phyloP scores from a whole-genome alignment of 1,284 basidiomycete species.

The Amylostereum chailletii region DNA sequence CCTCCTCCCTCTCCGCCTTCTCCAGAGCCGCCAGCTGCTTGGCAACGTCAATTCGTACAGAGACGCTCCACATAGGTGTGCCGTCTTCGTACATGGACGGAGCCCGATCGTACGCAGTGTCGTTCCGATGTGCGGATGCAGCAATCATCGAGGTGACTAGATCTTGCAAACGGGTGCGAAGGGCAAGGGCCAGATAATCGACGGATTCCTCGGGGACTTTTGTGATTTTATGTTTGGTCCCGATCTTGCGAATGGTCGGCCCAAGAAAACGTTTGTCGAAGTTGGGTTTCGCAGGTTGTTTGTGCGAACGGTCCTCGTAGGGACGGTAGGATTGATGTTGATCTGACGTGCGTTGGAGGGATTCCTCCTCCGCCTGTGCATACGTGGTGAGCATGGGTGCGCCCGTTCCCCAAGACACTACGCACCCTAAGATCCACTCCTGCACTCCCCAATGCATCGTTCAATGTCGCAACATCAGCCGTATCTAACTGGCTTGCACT shows the following conservation, averaged over 20 bases:
- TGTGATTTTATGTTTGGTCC: slow-evolving; percentile 52
- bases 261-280: slow-evolving; percentile 59
- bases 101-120: slow-evolving; percentile 61
- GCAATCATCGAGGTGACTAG: slow-evolving; percentile 63
- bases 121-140: slow-evolving; percentile 62
- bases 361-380: slow-evolving; percentile 70
- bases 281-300: slow-evolving; percentile 55
- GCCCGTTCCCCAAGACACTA: slow-evolving; percentile 2
- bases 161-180: slow-evolving; percentile 67
- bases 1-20: slow-evolving; percentile 73
- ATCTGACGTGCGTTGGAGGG: slow-evolving; percentile 57
- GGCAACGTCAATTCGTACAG: slow-evolving; percentile 63
- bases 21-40: slow-evolving; percentile 72
- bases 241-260: slow-evolving; percentile 54
- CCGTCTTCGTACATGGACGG: slow-evolving; percentile 56
- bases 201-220: slow-evolving; percentile 64
- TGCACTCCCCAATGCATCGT: slow-evolving; percentile 75
- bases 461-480: slow-evolving; percentile 65
- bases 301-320: slow-evolving; percentile 66
- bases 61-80: slow-evolving; percentile 72
- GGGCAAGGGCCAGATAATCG: slow-evolving; percentile 71
- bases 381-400: background rate
- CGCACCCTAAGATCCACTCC: slow-evolving; percentile 72
- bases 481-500: slow-evolving; percentile 36
- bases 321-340: slow-evolving; percentile 47